phyloP scores from a whole-genome alignment of 1,139 yeast species.

The Hemisphaericaspora xylofermentans region DNA sequence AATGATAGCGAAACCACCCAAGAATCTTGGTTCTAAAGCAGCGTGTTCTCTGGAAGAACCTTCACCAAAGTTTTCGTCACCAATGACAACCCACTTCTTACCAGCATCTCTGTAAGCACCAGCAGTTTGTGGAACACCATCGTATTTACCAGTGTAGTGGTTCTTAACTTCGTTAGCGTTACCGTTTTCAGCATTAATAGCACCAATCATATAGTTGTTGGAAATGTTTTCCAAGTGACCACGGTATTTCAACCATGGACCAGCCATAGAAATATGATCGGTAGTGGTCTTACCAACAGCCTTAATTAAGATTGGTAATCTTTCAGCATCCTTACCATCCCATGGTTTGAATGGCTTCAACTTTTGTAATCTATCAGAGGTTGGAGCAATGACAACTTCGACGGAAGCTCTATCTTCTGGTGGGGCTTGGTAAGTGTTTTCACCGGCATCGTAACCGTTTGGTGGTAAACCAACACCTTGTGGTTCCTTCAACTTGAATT shows the following conservation, averaged over 20 bases:
- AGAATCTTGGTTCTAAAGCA: slow-evolving; percentile 98
- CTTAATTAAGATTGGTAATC: slow-evolving; percentile 93
- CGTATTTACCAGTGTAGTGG: slow-evolving; percentile 87
- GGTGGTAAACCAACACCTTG: slow-evolving; percentile 90
- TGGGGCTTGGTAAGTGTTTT: slow-evolving; percentile 97
- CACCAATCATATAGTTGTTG: slow-evolving; percentile 99
- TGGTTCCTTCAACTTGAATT: slow-evolving; percentile 90
- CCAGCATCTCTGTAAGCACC: slow-evolving; percentile 92
- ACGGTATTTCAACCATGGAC: slow-evolving; percentile 99
- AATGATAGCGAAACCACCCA: slow-evolving; percentile 96
- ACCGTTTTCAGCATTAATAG: slow-evolving; percentile 93
- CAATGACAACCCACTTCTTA: slow-evolving; percentile 94
- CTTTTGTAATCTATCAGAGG: slow-evolving; percentile 61
- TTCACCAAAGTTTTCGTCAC: slow-evolving; percentile 99
- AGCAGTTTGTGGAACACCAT: slow-evolving; percentile 96
- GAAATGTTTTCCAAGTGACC: slow-evolving; percentile 99
- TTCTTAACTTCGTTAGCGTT: slow-evolving; percentile 92
- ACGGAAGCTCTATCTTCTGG: slow-evolving; percentile 83
- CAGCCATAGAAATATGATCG: slow-evolving; percentile 99
- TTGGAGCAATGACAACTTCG: slow-evolving; percentile 75
- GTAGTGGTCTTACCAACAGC: slow-evolving; percentile 98
- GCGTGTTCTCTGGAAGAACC: slow-evolving; percentile 99
- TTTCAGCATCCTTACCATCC: slow-evolving; percentile 93
- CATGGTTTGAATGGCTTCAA: slow-evolving; percentile 60
- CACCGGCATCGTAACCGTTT: slow-evolving; percentile 92